A percentile compares a stretch with the other conserved stretches of the same genome.
Evolutionary conservation across 2,329 filamentous ascomycete species (phyloP).

Genomic region (Scorias spongiosa): DNA sequence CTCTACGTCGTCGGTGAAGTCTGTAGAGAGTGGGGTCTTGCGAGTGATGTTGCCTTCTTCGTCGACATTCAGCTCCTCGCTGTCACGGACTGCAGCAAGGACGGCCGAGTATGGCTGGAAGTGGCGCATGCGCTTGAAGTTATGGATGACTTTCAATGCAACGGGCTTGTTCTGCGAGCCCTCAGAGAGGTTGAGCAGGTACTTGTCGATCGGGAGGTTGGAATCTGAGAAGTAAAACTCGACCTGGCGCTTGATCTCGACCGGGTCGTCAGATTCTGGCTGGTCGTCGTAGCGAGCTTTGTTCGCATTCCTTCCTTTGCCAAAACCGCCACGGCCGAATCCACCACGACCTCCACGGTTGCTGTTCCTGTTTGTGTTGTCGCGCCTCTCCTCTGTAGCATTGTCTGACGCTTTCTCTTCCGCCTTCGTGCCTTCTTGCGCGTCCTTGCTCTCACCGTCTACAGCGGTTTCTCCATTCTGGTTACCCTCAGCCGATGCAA

Average conservation of each 20-base stretch:
- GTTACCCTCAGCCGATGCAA: too few relatives aligned
- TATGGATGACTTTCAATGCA: conserved; percentile 59
- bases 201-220: conserved; percentile 79
- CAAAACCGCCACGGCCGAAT: background rate
- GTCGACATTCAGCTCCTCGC: conserved; percentile 54
- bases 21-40: conserved; percentile 49
- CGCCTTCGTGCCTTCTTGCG: background rate
- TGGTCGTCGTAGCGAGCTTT: conserved; percentile 27
- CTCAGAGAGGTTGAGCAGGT: conserved; percentile 63
- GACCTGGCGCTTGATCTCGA: conserved; percentile 75
- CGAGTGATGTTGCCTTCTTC: conserved; percentile 64
- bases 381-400: background rate
- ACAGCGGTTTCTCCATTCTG: background rate
- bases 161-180: conserved; percentile 73
- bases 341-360: background rate
- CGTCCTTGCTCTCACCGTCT: background rate
- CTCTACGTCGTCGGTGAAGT: conserved; percentile 38
- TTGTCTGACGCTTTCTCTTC: background rate
- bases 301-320: conserved; percentile 1
- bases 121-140: conserved; percentile 89
- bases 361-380: conserved; percentile 1
- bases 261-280: conserved; percentile 60
- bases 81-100: conserved; percentile 67
- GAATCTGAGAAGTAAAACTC: conserved; percentile 94
- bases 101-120: conserved; percentile 81